phyloP scores from a whole-genome alignment of 2,329 filamentous ascomycete genomes.

The Aspergillus carbonarius region DNA sequence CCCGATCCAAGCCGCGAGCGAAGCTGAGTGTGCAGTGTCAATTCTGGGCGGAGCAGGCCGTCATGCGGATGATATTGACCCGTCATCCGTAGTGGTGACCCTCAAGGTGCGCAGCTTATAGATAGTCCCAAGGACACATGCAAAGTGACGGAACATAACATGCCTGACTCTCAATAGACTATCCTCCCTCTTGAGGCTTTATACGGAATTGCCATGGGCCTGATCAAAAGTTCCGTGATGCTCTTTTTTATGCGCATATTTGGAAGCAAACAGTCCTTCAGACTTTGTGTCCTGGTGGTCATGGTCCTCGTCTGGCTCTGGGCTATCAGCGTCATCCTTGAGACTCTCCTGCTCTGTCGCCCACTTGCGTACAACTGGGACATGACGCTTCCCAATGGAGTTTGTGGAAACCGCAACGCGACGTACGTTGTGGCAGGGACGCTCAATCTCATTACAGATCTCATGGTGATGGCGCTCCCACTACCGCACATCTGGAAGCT shows the following conservation, averaged over 20 bases:
- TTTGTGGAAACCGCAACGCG: conserved; percentile 16
- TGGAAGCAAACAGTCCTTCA: conserved; percentile 25
- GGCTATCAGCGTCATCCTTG: no score
- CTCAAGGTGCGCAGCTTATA: background rate
- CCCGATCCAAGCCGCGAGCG: background rate
- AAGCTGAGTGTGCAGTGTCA: background rate
- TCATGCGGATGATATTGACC: background rate
- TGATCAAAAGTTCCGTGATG: conserved; percentile 27
- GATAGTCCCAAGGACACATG: background rate
- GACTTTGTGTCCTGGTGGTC: conserved; percentile 20
- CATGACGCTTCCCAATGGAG: conserved; percentile 10
- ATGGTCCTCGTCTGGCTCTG: no score
- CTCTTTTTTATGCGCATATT: conserved; percentile 28
- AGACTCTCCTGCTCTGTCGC: no score
- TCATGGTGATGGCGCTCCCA: conserved; percentile 23
- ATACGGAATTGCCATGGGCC: conserved; percentile 23
- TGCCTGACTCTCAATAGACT: background rate
- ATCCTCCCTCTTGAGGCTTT: conserved; percentile 13
- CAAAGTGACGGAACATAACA: background rate
- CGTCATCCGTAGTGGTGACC: background rate
- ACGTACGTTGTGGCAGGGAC: conserved; percentile 16
- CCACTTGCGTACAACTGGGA: no score
- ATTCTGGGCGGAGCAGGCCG: background rate
- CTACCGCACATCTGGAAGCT: conserved; percentile 24
- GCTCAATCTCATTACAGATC: conserved; percentile 24